Evolutionary conservation across 768 basidiomycete genomes (phyloP), one percentile per base, ranked within the genome.

Genomic region (Rhizopogon vesiculosus): DNA sequence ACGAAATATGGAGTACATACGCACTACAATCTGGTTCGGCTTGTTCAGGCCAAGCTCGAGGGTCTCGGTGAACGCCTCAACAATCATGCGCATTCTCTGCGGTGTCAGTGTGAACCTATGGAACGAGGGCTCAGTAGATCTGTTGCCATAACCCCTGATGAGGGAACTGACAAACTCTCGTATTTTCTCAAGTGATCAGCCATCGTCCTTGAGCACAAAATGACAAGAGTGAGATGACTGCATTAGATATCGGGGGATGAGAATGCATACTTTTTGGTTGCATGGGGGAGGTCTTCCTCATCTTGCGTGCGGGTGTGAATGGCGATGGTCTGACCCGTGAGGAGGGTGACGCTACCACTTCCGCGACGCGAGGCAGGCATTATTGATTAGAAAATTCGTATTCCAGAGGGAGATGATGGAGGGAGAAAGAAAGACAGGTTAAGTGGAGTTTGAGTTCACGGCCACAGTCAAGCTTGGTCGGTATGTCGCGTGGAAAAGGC

Each of bases 1-100:
- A 19, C 2, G 15, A 29, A 22, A n/a, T 13, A 43, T 39, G 53
- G 10, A 39, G 40, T 12, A n/a, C 42, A 54, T 53, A 84, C 93
- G 63, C 70, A 96, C 96, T 72, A 98, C 94, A 39, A 89, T 78
- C 74, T 98, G 91, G 19, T 84, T 82, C 25, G 80, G 78, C 71
- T 95, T 88, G 61, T 87, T 76, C 49, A 99, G 75, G 13, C 97
- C 97, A 25, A 82, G 72, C 64, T 97, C 94, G 28, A 99, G 80
- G 1, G 90, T 85, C 45, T 98, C 95, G 68, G 92, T 86, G 77
- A 99, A 94, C 0, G 95, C 90, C 68, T 97, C 92, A 25, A 95
- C 93, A 66, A 98, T 97, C 84, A 95, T 96, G 46, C 93, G 81
- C 93, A 95, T 94, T 56, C 93, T 74, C 69, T 93, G 92, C 15